Evolutionary conservation across 352 stramenopile genomes (phyloP), one percentile per base, ranked within the genome.

Genomic region (Phytophthora constricta): DNA sequence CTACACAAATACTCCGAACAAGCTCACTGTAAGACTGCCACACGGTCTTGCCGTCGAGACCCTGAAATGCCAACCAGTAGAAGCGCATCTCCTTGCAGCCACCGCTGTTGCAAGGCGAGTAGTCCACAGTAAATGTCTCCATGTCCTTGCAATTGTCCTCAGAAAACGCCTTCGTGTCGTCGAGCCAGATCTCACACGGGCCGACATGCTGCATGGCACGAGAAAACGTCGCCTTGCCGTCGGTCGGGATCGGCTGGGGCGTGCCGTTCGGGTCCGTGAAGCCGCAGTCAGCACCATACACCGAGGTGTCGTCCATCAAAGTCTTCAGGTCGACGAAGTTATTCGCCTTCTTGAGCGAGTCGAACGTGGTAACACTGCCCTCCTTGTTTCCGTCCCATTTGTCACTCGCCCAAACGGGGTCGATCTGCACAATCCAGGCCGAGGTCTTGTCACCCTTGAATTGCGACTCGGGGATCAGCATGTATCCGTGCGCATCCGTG

Each of bases 21-120:
- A 45, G 75, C 72, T 53, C 67, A 80, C 72, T 80, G 69, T 80
- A 80, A 13, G 74, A 75, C 39, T 80, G 73, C 73, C 73, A 80
- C 46, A 77, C 66, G 33, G 73, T 77, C 31, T 80, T 65, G 14
- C 49, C 57, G 50, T 76, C 46, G 16, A 79, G 25, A 49, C 67
- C 71, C 58, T 80, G 73, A 53, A 80, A 76, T 3, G 73, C 73
- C 39, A 80, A 62, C 69, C 70, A 78, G 69, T 79, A 80, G 63
- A 78, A 80, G 23, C 65, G 69, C 70, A 80, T 76, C 57, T 69
- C 50, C 52, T 65, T 77, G 67, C 70, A 79, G 23, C 68, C 71
- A 37, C 56, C 47, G 2, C 56, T 62, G 22, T 61, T 49, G 47
- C 69, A 80, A 27, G 60, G 62, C 31, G 73, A 80, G 34, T 80